These are phyloP conservation scores for Styphnolobium japonicum DNA, from an alignment of 306 rosid species.

Conservation along the genomic window DNA sequence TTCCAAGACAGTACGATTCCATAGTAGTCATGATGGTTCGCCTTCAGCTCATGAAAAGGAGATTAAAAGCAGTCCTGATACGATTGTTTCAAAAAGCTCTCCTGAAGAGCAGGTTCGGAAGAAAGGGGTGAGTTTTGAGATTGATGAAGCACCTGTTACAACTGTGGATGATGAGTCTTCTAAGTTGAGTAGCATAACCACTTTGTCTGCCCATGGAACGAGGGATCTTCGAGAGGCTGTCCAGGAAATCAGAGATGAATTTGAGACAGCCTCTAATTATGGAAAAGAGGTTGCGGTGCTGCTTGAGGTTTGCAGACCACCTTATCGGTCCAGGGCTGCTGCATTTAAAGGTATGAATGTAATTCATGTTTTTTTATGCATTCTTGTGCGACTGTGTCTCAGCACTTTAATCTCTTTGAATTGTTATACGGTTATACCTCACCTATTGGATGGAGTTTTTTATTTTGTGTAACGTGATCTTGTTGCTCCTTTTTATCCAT, in stretches of 20 bases:
- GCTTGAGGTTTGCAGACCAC: constrained; percentile 88
- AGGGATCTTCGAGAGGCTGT: constrained; percentile 89
- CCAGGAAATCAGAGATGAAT: constrained; percentile 80
- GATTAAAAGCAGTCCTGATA: constrained; percentile 63
- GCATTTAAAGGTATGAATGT: constrained; percentile 62
- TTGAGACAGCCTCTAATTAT: constrained; percentile 70
- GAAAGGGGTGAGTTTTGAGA: constrained; percentile 81
- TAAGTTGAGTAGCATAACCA: constrained; percentile 64
- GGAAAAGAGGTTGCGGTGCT: constrained; percentile 87
- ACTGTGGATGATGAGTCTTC: constrained; percentile 76
- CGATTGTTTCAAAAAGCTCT: constrained; percentile 44
- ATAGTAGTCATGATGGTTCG: constrained; percentile 34
- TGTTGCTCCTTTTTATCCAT: neutral
- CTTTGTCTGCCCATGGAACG: constrained; percentile 67
- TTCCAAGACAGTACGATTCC: constrained; percentile 58
- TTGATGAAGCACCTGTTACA: constrained; percentile 44
- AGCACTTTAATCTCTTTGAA: neutral
- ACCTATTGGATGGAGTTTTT: neutral
- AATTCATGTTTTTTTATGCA: neutral
- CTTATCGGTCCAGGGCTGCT: constrained; percentile 64
- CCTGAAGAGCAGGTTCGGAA: constrained; percentile 49
- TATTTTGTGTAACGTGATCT: neutral
- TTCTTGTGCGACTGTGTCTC: neutral
- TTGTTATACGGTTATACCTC: neutral
- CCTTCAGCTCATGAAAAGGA: constrained; percentile 45